Evolutionary conservation across 2,329 filamentous ascomycete species (phyloP).

Genomic region (Microdochium paspali): DNA sequence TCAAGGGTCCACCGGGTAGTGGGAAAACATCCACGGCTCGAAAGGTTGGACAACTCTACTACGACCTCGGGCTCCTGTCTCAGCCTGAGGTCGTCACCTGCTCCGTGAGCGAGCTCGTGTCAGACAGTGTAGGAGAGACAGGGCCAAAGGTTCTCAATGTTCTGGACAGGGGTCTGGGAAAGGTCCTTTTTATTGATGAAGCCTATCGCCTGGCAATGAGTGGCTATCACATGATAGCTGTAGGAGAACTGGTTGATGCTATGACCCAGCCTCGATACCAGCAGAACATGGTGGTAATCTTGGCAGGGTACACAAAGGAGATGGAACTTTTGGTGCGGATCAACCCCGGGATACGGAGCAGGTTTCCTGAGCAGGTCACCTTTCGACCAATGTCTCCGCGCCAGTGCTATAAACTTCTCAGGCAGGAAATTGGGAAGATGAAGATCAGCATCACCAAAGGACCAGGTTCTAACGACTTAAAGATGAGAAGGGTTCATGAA

Average conservation of each 20-base stretch:
- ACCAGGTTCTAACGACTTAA: too few species aligned
- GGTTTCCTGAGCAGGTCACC: conserved; percentile 52
- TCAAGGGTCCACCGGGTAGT: conserved; percentile 47
- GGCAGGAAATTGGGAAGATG: too few species aligned
- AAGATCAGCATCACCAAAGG: too few species aligned
- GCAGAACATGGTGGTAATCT: conserved; percentile 53
- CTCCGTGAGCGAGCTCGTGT: conserved; percentile 45
- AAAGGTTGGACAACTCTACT: conserved; percentile 48
- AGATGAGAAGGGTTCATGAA: too few species aligned
- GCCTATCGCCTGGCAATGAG: conserved; percentile 56
- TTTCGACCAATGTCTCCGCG: conserved; percentile 39
- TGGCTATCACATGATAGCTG: conserved; percentile 44
- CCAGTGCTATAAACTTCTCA: too few species aligned
- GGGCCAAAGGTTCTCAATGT: conserved; percentile 44
- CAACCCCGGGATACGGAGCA: conserved; percentile 54
- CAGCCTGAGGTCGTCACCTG: conserved; percentile 39
- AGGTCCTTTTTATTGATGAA: conserved; percentile 64
- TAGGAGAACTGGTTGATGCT: conserved; percentile 43
- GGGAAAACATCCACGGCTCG: conserved; percentile 51
- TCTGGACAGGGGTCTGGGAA: conserved; percentile 47
- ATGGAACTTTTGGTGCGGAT: conserved; percentile 53
- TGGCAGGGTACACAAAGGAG: conserved; percentile 59
- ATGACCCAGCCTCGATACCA: conserved; percentile 46
- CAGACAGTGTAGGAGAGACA: conserved; percentile 47
- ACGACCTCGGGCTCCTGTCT: conserved; percentile 45